Evolutionary conservation across 2,329 filamentous ascomycete genomes (phyloP).

Genomic region (Fusarium camptoceras): DNA sequence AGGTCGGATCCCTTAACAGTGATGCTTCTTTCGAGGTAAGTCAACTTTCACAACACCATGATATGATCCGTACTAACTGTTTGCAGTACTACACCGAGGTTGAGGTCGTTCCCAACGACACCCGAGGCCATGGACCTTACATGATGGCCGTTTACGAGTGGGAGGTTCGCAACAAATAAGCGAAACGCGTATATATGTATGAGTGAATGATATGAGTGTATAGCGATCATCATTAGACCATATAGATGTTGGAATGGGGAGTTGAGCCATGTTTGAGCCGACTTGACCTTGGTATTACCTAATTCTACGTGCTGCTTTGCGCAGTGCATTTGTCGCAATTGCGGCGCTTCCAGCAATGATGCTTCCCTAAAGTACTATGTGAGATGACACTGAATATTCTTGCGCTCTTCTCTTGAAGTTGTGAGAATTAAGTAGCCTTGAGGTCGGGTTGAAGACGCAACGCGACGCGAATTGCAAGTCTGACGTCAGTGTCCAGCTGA

Average conservation of each 20-base stretch:
- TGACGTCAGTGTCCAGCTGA: not conserved
- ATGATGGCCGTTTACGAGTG: constrained; percentile 48
- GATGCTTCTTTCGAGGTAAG: constrained; percentile 62
- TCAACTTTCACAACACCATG: not conserved
- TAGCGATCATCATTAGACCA: constrained; percentile 11
- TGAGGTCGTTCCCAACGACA: constrained; percentile 44
- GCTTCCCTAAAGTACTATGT: accelerated
- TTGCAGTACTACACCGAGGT: constrained; percentile 47
- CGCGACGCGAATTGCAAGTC: not conserved
- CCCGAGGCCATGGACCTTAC: constrained; percentile 48
- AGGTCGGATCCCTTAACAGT: constrained; percentile 62
- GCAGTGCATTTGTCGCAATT: not conserved
- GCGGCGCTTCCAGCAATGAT: accelerated
- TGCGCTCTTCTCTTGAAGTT: accelerated
- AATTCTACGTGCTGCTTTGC: not conserved
- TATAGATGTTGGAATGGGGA: not conserved
- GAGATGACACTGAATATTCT: not conserved
- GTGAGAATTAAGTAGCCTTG: not conserved
- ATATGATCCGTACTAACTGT: not conserved
- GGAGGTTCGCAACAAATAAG: constrained; percentile 37
- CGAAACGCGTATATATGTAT: not conserved
- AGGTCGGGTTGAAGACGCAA: not conserved
- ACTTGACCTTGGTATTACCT: not conserved
- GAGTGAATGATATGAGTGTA: not conserved
- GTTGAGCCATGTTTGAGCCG: not conserved